A percentile compares a stretch with the other conserved stretches of the same genome.
phyloP scores from a whole-genome alignment of 2,329 filamentous ascomycete species.

The Lasiodiplodia hormozganensis region DNA sequence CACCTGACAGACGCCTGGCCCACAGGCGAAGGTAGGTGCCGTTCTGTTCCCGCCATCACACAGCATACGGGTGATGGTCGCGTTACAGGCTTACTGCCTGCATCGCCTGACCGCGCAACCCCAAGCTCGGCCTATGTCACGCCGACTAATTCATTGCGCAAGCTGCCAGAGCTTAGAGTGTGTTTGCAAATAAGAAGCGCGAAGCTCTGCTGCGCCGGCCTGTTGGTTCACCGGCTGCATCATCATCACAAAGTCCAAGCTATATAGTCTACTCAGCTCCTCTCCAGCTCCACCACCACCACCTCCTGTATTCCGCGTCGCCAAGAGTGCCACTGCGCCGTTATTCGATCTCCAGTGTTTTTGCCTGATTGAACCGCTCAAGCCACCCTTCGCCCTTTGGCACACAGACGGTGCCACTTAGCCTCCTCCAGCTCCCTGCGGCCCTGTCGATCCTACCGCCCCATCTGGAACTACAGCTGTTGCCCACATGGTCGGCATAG shows the following conservation, averaged over 20 bases:
- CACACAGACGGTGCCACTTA: constrained; percentile 22
- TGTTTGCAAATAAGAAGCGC: constrained; percentile 9
- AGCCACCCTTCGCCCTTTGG: constrained; percentile 17
- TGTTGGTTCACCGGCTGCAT: background rate
- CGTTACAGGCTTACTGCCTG: constrained; percentile 22
- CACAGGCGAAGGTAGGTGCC: constrained; percentile 5
- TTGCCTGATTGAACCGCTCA: constrained; percentile 10
- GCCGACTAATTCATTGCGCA: constrained; percentile 16
- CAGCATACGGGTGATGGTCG: constrained; percentile 16
- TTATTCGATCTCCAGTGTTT: constrained; percentile 17
- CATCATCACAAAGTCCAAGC: constrained; percentile 7
- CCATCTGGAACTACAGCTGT: constrained; percentile 18
- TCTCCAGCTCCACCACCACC: constrained; percentile 3
- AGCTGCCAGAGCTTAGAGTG: constrained; percentile 18
- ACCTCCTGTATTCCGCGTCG: constrained; percentile 21
- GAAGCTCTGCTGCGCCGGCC: background rate
- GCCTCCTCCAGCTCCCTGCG: constrained; percentile 19
- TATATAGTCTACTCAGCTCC: constrained; percentile 16
- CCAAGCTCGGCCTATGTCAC: constrained; percentile 22
- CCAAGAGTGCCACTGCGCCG: constrained; percentile 26
- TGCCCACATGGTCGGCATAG: constrained; percentile 23
- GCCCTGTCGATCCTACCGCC: constrained; percentile 28
- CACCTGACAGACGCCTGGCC: constrained; percentile 27
- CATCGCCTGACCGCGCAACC: constrained; percentile 27
- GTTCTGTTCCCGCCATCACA: constrained; percentile 10